These are phyloP conservation scores for Nasturtium officinale DNA, from an alignment of 345 rosid species.

Conservation along the genomic window DNA sequence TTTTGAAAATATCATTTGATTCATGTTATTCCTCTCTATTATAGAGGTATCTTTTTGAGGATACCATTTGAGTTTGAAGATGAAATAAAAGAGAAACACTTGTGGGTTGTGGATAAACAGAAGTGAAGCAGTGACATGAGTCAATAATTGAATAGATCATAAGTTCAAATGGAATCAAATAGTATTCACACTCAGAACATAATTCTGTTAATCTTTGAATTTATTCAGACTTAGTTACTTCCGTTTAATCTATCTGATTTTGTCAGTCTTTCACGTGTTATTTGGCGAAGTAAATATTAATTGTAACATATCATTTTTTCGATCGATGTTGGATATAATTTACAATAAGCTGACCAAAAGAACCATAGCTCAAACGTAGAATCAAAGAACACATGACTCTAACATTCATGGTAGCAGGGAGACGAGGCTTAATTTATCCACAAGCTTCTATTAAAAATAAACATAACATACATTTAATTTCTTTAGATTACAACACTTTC, in stretches of 20 bases:
- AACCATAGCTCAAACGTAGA: not conserved
- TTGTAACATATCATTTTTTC: not conserved
- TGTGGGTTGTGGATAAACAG: too few species aligned
- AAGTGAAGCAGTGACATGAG: too few species aligned
- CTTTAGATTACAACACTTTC: not conserved
- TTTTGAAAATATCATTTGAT: too few species aligned
- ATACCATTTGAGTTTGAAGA: too few species aligned
- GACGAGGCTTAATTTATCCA: not conserved
- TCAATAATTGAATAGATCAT: too few species aligned
- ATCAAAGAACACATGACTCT: not conserved
- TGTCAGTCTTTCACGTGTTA: not conserved
- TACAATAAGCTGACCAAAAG: not conserved
- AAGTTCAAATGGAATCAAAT: too few species aligned
- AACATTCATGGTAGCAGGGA: not conserved
- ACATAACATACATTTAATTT: too few species aligned
- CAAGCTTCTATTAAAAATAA: not conserved
- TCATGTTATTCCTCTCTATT: too few species aligned
- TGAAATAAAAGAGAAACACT: too few species aligned
- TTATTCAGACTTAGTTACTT: not conserved
- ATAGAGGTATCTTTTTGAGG: too few species aligned
- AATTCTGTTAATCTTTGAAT: not conserved
- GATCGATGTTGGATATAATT: not conserved
- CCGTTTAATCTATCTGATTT: not conserved
- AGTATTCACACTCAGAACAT: not conserved
- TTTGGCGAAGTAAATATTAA: not conserved